phyloP scores from a whole-genome alignment of 148 eudicot genomes.

The Spergularia marina region DNA sequence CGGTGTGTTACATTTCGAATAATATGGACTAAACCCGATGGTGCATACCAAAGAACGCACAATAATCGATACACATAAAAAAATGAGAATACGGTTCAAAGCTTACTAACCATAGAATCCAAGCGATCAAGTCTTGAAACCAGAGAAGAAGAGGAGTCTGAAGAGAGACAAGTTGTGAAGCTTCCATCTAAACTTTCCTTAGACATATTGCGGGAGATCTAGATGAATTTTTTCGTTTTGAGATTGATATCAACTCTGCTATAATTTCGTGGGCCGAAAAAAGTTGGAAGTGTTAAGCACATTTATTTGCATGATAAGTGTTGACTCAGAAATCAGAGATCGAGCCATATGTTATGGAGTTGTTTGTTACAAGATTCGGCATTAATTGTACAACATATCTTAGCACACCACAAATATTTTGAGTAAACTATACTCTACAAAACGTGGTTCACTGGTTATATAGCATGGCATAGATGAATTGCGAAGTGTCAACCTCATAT shows the following conservation, averaged over 20 bases:
- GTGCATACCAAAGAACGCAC: not conserved
- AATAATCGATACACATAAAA: not conserved
- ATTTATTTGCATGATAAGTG: conserved; percentile 26
- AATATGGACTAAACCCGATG: not conserved
- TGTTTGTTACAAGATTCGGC: conserved; percentile 16
- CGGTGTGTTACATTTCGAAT: no score
- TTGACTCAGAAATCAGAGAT: conserved; percentile 18
- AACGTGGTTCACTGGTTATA: not conserved
- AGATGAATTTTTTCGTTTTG: not conserved
- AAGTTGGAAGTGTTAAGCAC: not conserved
- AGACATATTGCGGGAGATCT: not conserved
- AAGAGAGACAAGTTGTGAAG: conserved; percentile 10
- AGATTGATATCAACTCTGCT: not conserved
- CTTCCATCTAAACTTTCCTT: conserved; percentile 9
- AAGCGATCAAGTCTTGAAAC: conserved; percentile 42
- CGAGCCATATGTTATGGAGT: conserved; percentile 32
- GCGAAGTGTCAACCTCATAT: no score
- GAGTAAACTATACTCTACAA: not conserved
- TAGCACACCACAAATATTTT: not conserved
- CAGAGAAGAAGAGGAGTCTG: conserved; percentile 29
- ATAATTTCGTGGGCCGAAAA: not conserved
- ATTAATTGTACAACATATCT: conserved; percentile 9
- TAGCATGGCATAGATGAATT: no score
- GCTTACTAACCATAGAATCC: conserved; percentile 37
- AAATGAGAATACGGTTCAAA: not conserved